Evolutionary conservation across 805 yeast genomes (phyloP), one percentile per base, ranked within the genome.

Genomic region (Pichia eremophila): DNA sequence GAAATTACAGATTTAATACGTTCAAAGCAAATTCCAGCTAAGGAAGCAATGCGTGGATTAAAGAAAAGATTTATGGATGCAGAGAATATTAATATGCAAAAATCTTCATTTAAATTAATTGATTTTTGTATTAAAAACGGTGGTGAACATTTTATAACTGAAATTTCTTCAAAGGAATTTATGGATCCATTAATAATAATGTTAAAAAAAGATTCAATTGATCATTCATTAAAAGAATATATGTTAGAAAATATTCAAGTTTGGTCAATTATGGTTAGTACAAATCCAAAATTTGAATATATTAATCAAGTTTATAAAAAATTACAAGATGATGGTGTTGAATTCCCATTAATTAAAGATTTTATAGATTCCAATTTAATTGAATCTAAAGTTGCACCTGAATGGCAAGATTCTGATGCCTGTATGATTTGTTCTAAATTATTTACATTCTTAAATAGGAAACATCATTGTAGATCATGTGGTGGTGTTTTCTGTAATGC

Each of bases 381-480:
- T 43, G 97, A 91, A 57, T 78, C 96, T 2, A 84, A 80, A 51
- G 90, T 90, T 5, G 97, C 99, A 2, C 98, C 99, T 0, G 97
- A 89, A 56, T 93, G 99, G 99, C 82, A 85, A 22, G 99, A 93
- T 59, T 84, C 90, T 11, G 95, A 88, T 57, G 87, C 87, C 4
- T 93, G 99, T 65, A 90, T 93, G 97, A 79, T 87, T 47, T 88
- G 97, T 55, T 88, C 95, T 45, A 78, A 73, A 39, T 68, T 81
- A 15, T 93, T 93, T 60, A 72, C 93, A 1, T 75, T 91, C 61
- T 69, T 90, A 51, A 89, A 86, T 62, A 75, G 99, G 59, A 89
- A 91, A 62, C 99, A 93, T 64, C 99, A 93, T 66, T 93, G 99
- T 65, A 75, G 99, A 46, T 84, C 95, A 45, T 93, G 99, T 67